These are phyloP conservation scores for Yamadazyma sp. DNA, from an alignment of 1,139 yeast species.

Conservation along the genomic window DNA sequence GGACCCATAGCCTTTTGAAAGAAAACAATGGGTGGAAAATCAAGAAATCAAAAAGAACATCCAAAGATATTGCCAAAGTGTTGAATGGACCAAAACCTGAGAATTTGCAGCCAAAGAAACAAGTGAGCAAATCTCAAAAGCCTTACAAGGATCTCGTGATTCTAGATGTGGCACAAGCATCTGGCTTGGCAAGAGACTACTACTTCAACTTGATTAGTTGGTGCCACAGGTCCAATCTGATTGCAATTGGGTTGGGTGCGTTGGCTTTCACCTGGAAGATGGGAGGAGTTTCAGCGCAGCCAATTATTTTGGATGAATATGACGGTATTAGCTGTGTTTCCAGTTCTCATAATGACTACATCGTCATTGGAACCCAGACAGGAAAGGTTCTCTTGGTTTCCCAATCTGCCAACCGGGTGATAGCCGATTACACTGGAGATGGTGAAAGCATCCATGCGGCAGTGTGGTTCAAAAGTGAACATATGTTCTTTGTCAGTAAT, in stretches of 20 bases:
- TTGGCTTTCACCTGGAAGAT: constrained; percentile 70
- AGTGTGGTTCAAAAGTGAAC: constrained; percentile 55
- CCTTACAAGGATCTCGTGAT: not conserved
- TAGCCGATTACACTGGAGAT: not conserved
- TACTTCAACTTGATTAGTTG: constrained; percentile 78
- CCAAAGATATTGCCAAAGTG: not conserved
- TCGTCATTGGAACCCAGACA: constrained; percentile 53
- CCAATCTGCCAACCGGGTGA: not conserved
- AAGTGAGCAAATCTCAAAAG: not conserved
- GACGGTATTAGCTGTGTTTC: constrained; percentile 60
- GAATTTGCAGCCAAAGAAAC: not conserved
- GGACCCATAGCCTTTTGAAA: not conserved
- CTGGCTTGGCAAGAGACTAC: constrained; percentile 46
- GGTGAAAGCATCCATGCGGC: constrained; percentile 55
- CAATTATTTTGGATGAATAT: constrained; percentile 20
- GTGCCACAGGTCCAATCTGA: constrained; percentile 52
- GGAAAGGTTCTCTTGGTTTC: constrained; percentile 25
- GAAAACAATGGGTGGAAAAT: not conserved
- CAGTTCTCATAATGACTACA: constrained; percentile 43
- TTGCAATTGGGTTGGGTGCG: constrained; percentile 70
- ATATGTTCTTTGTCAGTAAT: constrained; percentile 61
- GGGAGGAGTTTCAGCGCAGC: constrained; percentile 38
- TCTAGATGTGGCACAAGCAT: not conserved
- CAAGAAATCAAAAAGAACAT: not conserved
- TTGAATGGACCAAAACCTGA: not conserved